phyloP scores from a whole-genome alignment of 1,284 basidiomycete species.

The Nidula niveotomentosa region DNA sequence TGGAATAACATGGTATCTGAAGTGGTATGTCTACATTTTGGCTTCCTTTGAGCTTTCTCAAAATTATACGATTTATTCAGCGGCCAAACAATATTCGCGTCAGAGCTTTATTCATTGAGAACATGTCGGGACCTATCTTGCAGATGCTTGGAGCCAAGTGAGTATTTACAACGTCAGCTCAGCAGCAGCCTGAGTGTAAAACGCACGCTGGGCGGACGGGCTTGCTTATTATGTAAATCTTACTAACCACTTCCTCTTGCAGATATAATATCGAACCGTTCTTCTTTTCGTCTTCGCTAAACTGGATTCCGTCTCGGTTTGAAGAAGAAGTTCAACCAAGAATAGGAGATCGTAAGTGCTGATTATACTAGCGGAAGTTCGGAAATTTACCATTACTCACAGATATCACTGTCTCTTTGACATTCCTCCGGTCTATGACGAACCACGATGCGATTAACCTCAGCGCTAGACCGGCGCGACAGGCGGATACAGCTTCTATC shows the following conservation, averaged over 20 bases:
- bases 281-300: conserved; percentile 49
- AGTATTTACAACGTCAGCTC: conserved; percentile 1
- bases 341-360: conserved; percentile 38
- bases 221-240: too few species aligned
- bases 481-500: neutral
- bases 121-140: conserved; percentile 40
- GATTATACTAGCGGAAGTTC: neutral
- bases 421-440: conserved; percentile 39
- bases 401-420: conserved; percentile 47
- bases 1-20: conserved; percentile 33
- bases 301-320: conserved; percentile 50
- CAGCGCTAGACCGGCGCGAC: neutral
- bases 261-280: conserved; percentile 52
- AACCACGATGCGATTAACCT: conserved; percentile 17
- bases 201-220: too few species aligned
- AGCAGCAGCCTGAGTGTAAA: too few species aligned
- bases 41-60: too few species aligned
- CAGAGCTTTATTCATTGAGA: conserved; percentile 40
- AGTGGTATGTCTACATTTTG: conserved; percentile 20
- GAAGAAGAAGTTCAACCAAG: conserved; percentile 34
- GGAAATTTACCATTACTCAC: neutral
- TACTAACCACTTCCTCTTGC: neutral
- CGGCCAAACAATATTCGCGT: conserved; percentile 31
- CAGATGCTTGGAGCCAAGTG: conserved; percentile 48
- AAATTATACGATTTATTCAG: conserved; percentile 9